Conservation (phyloP, 768 basidiomycete genomes). For the Tulasnella sp. region DNA sequence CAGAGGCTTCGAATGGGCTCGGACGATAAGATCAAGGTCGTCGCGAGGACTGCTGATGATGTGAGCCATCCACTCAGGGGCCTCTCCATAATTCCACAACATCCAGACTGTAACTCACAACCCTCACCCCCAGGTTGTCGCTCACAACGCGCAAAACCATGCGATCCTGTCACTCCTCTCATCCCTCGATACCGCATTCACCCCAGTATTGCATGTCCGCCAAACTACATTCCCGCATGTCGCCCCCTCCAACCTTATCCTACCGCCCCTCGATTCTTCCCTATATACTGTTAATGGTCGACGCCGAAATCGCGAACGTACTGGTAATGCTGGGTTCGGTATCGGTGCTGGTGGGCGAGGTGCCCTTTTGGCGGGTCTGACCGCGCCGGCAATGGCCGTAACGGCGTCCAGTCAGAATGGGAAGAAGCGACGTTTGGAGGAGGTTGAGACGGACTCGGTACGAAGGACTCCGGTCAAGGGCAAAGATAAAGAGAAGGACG, state of each 20-base stretch:
- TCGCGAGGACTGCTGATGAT: conserved; percentile 81
- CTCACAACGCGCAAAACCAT: conserved; percentile 15
- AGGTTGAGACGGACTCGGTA: conserved; percentile 2
- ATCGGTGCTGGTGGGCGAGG: neutral
- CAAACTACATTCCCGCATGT: conserved; percentile 19
- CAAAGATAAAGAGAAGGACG: conserved; percentile 14
- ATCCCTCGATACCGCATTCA: conserved; percentile 3
- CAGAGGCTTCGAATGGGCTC: conserved; percentile 82
- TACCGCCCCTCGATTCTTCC: conserved; percentile 12
- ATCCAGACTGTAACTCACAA: neutral
- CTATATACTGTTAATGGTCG: conserved; percentile 5
- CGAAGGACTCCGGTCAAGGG: conserved; percentile 10
- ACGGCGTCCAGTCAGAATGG: neutral
- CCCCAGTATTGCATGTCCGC: conserved; percentile 5
- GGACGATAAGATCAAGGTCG: conserved; percentile 96
- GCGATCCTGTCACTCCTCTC: conserved; percentile 4
- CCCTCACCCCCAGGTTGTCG: conserved; percentile 13
- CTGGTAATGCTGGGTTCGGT: neutral
- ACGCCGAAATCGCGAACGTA: conserved; percentile 7
- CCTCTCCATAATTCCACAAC: conserved; percentile 24
- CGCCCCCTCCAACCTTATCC: conserved; percentile 16
- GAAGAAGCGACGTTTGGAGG: conserved; percentile 14
- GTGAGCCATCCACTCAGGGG: too few species aligned
- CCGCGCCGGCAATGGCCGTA: conserved; percentile 2
- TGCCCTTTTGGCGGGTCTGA: neutral